Conservation (phyloP, 371 early-diverging fungal genomes). For the Blakeslea trispora region DNA sequence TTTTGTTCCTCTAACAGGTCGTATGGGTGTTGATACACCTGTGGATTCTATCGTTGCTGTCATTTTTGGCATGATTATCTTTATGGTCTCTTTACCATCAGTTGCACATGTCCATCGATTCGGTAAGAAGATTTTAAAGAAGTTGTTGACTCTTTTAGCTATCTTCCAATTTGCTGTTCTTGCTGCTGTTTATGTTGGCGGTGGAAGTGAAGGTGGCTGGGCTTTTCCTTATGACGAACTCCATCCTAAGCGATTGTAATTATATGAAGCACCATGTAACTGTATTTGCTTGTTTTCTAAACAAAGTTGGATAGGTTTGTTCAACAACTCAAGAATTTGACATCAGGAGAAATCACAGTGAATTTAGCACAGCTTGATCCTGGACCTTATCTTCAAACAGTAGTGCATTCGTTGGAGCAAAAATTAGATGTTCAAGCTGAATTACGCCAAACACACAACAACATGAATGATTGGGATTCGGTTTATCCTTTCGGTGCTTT, state of each 20-base stretch:
- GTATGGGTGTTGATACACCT: slow-evolving; percentile 71
- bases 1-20: slow-evolving; percentile 76
- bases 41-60: slow-evolving; percentile 68
- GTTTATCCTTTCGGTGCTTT: slow-evolving; percentile 74
- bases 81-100: slow-evolving; percentile 50
- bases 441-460: slow-evolving; percentile 29
- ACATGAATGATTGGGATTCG: slow-evolving; percentile 63
- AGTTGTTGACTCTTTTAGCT: slow-evolving; percentile 36
- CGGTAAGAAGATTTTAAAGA: slow-evolving; percentile 40
- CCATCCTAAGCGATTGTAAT: slow-evolving; percentile 65
- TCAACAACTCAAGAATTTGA: slow-evolving; percentile 66
- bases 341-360: slow-evolving; percentile 60
- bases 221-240: slow-evolving; percentile 62
- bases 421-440: slow-evolving; percentile 41
- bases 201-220: slow-evolving; percentile 38
- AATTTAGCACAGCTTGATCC: slow-evolving; percentile 68
- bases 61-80: slow-evolving; percentile 58
- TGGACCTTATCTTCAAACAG: slow-evolving; percentile 54
- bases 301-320: too few relatives aligned
- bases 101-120: slow-evolving; percentile 64
- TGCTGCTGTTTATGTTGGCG: slow-evolving; percentile 40
- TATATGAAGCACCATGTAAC: slow-evolving; percentile 8
- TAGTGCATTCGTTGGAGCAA: slow-evolving; percentile 47
- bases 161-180: slow-evolving; percentile 41
- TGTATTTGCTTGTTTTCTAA: too few relatives aligned